These are phyloP conservation scores for Colletotrichum neosansevieriae DNA, from an alignment of 2,329 filamentous ascomycete species.

Conservation along the genomic window DNA sequence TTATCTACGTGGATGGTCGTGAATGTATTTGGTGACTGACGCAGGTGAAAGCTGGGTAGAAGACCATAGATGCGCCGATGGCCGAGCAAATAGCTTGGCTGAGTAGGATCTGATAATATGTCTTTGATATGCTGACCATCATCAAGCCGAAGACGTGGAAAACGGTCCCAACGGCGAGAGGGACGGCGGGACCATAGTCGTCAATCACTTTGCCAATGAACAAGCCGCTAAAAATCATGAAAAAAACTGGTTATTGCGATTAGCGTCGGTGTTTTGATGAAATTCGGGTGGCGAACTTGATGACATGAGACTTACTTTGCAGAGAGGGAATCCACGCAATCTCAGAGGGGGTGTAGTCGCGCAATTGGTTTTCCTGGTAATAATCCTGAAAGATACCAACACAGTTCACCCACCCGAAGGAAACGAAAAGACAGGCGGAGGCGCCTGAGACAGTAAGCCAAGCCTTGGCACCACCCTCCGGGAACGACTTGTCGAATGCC, in stretches of 20 bases:
- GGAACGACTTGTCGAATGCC: background rate
- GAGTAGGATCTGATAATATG: constrained; percentile 56
- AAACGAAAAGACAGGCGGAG: background rate
- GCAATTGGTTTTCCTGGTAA: constrained; percentile 63
- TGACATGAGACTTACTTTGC: background rate
- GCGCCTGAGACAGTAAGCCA: constrained; percentile 28
- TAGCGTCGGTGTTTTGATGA: no score
- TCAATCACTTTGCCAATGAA: constrained; percentile 73
- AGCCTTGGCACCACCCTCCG: constrained; percentile 25
- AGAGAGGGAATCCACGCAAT: constrained; percentile 65
- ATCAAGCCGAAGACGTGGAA: constrained; percentile 71
- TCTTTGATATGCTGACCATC: constrained; percentile 64
- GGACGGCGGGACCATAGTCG: constrained; percentile 67
- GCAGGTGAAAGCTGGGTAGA: constrained; percentile 40
- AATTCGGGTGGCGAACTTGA: no score
- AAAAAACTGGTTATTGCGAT: background rate
- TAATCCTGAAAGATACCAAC: constrained; percentile 70
- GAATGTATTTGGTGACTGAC: background rate
- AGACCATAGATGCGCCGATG: constrained; percentile 51
- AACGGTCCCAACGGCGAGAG: constrained; percentile 65
- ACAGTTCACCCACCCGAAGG: constrained; percentile 41
- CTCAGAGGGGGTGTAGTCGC: constrained; percentile 61
- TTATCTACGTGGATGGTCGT: no score
- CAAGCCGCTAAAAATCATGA: constrained; percentile 56
- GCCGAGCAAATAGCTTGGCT: constrained; percentile 53